These are phyloP conservation scores for Zygoascus flipseniorum DNA, from an alignment of 805 yeast genomes.

Conservation along the genomic window DNA sequence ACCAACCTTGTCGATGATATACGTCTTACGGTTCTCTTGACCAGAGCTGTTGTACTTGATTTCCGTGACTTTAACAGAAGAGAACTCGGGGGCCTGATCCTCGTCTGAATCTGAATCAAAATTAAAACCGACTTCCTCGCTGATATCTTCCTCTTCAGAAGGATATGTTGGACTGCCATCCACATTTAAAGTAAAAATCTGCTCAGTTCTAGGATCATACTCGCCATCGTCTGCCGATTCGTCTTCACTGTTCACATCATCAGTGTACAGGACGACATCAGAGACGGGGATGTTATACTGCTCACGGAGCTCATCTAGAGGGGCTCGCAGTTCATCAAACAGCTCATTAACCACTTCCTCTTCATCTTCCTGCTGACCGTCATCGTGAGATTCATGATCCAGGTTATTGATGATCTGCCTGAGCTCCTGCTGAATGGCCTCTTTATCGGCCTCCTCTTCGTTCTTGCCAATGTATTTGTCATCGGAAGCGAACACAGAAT, in stretches of 20 bases:
- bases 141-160: conserved; percentile 21
- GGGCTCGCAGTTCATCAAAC: not conserved
- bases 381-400: not conserved
- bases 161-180: not conserved
- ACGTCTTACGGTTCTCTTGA: not conserved
- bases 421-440: not conserved
- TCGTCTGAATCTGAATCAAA: not conserved
- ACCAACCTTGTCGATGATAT: conserved; percentile 5
- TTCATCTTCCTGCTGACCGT: not conserved
- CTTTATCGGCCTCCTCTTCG: conserved; percentile 3
- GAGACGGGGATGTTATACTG: not conserved
- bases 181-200: not conserved
- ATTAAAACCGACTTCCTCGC: not conserved
- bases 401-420: not conserved
- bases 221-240: not conserved
- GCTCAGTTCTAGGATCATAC: not conserved
- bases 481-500: not conserved
- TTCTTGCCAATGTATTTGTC: conserved; percentile 2
- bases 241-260: conserved; percentile 26
- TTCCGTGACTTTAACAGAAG: not conserved
- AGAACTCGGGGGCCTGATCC: no score
- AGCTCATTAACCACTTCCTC: not conserved
- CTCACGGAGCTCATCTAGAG: not conserved
- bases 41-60: not conserved
- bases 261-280: conserved; percentile 18